A percentile compares a stretch with the other conserved stretches of the same genome.
Evolutionary conservation across 192 early-diverging fungal species (phyloP).

Genomic region (Backusella macrospora): DNA sequence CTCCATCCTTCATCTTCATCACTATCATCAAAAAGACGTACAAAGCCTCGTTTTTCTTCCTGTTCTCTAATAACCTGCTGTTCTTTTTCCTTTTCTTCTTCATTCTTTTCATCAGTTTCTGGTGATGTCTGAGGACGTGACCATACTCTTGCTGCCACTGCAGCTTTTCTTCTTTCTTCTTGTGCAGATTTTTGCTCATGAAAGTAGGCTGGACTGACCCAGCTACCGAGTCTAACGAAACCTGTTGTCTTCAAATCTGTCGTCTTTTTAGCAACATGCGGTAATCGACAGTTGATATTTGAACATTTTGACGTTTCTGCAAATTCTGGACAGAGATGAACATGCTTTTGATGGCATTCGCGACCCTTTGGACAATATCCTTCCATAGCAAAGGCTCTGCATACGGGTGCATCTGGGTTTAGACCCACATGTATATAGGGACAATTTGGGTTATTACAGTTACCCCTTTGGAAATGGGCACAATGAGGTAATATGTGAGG

Average conservation of each 20-base stretch:
- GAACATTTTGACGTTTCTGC: constrained; percentile 61
- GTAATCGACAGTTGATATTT: constrained; percentile 57
- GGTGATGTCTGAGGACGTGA: neutral
- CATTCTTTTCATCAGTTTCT: constrained; percentile 23
- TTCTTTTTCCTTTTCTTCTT: constrained; percentile 1
- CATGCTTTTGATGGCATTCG: constrained; percentile 62
- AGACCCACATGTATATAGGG: constrained; percentile 60
- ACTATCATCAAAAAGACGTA: constrained; percentile 38
- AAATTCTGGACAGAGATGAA: constrained; percentile 74
- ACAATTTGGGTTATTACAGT: constrained; percentile 57
- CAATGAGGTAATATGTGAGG: constrained; percentile 61
- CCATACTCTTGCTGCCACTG: constrained; percentile 26
- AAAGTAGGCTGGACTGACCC: constrained; percentile 19
- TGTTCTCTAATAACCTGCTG: neutral
- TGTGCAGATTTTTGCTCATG: neutral
- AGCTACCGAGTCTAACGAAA: constrained; percentile 13
- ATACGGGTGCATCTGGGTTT: constrained; percentile 62
- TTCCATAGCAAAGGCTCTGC: constrained; percentile 62
- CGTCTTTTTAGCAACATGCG: constrained; percentile 48
- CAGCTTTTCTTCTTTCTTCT: constrained; percentile 4
- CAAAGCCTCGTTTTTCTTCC: constrained; percentile 37
- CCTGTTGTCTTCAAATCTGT: constrained; percentile 19
- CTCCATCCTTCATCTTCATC: constrained; percentile 29
- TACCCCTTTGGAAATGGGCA: constrained; percentile 65
- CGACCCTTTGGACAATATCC: constrained; percentile 64